phyloP scores from a whole-genome alignment of 805 yeast species.

The Torulaspora maleeae region DNA sequence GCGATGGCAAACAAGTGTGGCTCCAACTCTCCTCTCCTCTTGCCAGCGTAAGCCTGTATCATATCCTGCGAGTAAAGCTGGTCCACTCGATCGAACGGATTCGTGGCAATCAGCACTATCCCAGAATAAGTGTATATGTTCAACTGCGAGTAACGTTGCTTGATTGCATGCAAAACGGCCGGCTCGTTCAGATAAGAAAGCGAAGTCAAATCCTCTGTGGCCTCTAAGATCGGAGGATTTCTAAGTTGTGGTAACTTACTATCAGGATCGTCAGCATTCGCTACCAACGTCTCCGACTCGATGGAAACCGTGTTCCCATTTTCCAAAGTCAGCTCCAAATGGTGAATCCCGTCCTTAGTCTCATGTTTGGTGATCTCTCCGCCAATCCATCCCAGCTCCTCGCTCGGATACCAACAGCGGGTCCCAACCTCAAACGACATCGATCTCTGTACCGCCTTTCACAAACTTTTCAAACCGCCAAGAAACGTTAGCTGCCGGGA shows the following conservation, averaged over 20 bases:
- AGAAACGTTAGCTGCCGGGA: not conserved
- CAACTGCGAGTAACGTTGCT: constrained; percentile 77
- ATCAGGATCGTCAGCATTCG: constrained; percentile 27
- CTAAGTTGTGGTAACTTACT: constrained; percentile 68
- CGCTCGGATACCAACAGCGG: constrained; percentile 76
- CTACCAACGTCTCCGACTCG: constrained; percentile 40
- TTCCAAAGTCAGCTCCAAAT: constrained; percentile 51
- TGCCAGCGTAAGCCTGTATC: constrained; percentile 89
- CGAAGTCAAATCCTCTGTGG: constrained; percentile 90
- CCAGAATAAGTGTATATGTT: constrained; percentile 95
- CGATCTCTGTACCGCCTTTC: not conserved
- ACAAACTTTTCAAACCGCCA: not conserved
- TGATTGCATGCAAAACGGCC: constrained; percentile 91
- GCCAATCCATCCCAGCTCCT: constrained; percentile 66
- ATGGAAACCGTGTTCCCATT: constrained; percentile 45
- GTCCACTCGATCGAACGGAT: constrained; percentile 91
- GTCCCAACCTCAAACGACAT: constrained; percentile 51
- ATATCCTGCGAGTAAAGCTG: constrained; percentile 85
- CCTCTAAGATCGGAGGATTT: constrained; percentile 87
- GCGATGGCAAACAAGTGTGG: constrained; percentile 98
- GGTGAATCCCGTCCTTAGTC: constrained; percentile 40
- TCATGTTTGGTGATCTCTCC: constrained; percentile 51
- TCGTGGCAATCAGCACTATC: constrained; percentile 91
- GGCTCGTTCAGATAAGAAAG: constrained; percentile 93
- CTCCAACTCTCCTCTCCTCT: constrained; percentile 86